Percentiles rank a stretch among this genome's conserved stretches.
Evolutionary conservation across 2,329 filamentous ascomycete genomes (phyloP).

Genomic region (Neopestalotiopsis rosae): DNA sequence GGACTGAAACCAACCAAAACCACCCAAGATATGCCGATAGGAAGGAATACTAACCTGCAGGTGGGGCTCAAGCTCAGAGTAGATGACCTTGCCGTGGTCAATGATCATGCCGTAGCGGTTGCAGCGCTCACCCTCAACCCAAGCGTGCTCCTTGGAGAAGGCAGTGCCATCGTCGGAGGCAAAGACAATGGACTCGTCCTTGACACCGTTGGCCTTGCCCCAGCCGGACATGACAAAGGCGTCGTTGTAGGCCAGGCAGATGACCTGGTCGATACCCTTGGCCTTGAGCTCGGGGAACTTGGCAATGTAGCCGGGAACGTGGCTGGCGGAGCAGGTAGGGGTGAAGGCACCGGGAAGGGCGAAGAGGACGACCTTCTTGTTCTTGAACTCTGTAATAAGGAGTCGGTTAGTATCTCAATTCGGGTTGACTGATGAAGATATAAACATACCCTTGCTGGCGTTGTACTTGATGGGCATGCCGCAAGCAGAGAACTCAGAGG

Average conservation of each 20-base stretch:
- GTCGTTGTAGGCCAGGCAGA: constrained; percentile 83
- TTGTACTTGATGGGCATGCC: constrained; percentile 80
- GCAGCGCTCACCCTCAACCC: constrained; percentile 68
- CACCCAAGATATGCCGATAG: too few relatives aligned
- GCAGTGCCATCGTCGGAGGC: constrained; percentile 69
- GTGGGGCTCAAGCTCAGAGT: constrained; percentile 71
- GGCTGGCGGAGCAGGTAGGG: constrained; percentile 78
- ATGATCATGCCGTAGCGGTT: constrained; percentile 78
- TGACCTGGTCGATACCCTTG: constrained; percentile 82
- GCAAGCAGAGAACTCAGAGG: constrained; percentile 72
- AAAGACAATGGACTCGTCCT: constrained; percentile 73
- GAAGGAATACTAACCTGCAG: constrained; percentile 5
- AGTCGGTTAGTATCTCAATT: too few relatives aligned
- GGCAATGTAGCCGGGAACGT: constrained; percentile 79
- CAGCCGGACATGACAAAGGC: constrained; percentile 84
- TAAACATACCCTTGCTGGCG: constrained; percentile 71
- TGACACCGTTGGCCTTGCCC: constrained; percentile 83
- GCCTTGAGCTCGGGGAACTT: constrained; percentile 70
- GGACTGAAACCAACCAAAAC: not conserved
- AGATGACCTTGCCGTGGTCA: constrained; percentile 80
- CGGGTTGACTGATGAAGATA: too few relatives aligned
- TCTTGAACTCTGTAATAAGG: constrained; percentile 49
- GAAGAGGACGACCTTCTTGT: constrained; percentile 59
- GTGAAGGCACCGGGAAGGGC: constrained; percentile 76
- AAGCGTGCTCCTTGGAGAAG: constrained; percentile 79